Base-by-base conservation (phyloP, 1,139 yeast species). In the Taphrina wiesneri region DNA sequence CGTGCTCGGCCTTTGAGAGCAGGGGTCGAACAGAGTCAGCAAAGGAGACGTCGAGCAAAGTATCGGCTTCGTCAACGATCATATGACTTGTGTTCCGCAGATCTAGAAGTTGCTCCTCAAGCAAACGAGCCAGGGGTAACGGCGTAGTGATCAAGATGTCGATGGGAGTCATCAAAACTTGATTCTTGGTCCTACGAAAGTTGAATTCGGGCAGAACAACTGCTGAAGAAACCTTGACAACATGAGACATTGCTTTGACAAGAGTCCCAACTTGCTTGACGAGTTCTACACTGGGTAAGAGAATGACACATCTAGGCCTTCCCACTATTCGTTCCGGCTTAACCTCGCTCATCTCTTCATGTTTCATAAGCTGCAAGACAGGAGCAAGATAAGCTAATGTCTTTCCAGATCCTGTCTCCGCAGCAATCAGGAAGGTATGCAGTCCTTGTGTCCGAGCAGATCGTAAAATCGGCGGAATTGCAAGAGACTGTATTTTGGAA, bases 331-430 rank as follows among this genome's bases (percentile, higher is more conserved):
- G 49, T 23, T n/a, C 23, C 13, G 23, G 63, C 23, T 68, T 69
- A 74, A 74, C 74, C n/a, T 68, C 69, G 4, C 68, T 68, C 5
- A 66, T 59, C 21, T 57, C 66, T 4, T 52, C 56, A 15, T 26
- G 30, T 69, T 87, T 86, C 71, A 90, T 78, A 70, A 83, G 85
- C 64, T 90, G 87, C 62, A 92, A 72, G 46, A 92, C 71, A 0
- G 96, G 91, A 0, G 89, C 85, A 68, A 92, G 75, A 74, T 92
- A 93, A 0, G 97, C 91, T 85, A 96, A 85, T 0, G 99, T 93
- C 75, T 93, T 93, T 7, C 99, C 98, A 0, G 96, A 87, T 0
- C 98, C 99, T 0, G 99, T 93, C 74, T 93, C 98, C 1, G 97
- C 97, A 1, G 97, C 97, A 67, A 93, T 76, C 2, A 96, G 85